Conservation (phyloP, 768 basidiomycete genomes). For the Termitomyces sp. region DNA sequence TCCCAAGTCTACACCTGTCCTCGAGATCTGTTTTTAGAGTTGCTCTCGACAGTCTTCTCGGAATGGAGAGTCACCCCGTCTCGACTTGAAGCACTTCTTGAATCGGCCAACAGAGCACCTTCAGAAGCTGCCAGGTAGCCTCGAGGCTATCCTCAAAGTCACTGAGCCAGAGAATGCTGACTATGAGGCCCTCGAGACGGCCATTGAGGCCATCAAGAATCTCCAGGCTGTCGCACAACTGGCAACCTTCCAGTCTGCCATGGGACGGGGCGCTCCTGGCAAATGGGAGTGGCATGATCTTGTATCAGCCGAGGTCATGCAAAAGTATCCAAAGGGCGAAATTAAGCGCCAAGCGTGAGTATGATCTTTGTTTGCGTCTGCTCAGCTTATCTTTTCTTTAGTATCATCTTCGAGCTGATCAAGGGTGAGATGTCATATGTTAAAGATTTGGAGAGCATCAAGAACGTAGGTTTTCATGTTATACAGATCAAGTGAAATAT, state of each 20-base stretch:
- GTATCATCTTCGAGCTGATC: slow-evolving; percentile 92
- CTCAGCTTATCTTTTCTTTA: slow-evolving; percentile 26
- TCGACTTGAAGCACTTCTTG: slow-evolving; percentile 77
- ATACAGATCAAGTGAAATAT: background rate
- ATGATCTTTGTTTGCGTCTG: background rate
- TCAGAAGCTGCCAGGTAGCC: slow-evolving; percentile 77
- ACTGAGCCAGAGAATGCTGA: slow-evolving; percentile 82
- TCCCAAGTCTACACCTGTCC: background rate
- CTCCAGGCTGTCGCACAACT: slow-evolving; percentile 80
- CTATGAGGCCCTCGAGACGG: slow-evolving; percentile 76
- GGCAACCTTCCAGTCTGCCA: slow-evolving; percentile 86
- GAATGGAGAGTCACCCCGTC: slow-evolving; percentile 34
- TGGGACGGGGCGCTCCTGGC: slow-evolving; percentile 74
- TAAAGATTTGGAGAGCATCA: slow-evolving; percentile 85
- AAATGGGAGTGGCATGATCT: slow-evolving; percentile 93
- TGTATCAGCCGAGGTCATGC: slow-evolving; percentile 63
- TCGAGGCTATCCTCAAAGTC: slow-evolving; percentile 84
- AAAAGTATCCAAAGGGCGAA: slow-evolving; percentile 66
- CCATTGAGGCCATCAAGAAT: slow-evolving; percentile 79
- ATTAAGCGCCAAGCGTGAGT: slow-evolving; percentile 82
- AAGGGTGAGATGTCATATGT: slow-evolving; percentile 96
- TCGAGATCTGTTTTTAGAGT: slow-evolving; percentile 26
- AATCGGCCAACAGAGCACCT: slow-evolving; percentile 78
- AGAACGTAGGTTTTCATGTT: slow-evolving; percentile 46
- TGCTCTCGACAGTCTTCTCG: slow-evolving; percentile 37